Evolutionary conservation across 1,284 basidiomycete genomes (phyloP).

Genomic region (Apiotrichum siamense): DNA sequence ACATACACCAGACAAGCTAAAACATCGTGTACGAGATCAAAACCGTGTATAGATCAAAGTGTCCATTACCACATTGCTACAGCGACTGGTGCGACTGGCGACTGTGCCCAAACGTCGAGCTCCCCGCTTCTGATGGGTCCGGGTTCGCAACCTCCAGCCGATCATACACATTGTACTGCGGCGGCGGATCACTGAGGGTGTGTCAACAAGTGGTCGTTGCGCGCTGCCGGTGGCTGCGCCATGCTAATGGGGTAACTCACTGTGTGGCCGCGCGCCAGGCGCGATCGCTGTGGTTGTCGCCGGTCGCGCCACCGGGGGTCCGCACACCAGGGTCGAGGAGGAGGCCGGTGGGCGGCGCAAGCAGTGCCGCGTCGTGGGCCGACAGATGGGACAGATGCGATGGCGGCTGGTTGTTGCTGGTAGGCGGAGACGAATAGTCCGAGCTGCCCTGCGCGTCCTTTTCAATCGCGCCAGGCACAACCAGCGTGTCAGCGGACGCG

Average conservation of each 20-base stretch:
- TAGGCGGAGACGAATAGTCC: too few relatives aligned
- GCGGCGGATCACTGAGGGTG: not conserved
- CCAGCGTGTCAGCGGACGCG: not conserved
- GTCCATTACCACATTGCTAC: too few relatives aligned
- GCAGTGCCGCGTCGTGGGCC: not conserved
- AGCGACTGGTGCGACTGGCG: too few relatives aligned
- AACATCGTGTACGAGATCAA: too few relatives aligned
- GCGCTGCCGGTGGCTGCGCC: too few relatives aligned
- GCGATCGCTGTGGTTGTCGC: not conserved
- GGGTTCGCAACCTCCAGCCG: not conserved
- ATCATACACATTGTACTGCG: not conserved
- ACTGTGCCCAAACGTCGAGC: not conserved
- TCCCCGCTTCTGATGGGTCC: not conserved
- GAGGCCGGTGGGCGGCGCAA: not conserved
- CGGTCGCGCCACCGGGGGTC: not conserved
- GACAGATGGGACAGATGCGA: not conserved
- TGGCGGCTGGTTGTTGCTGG: too few relatives aligned
- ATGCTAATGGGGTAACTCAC: not conserved
- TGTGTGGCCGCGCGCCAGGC: not conserved
- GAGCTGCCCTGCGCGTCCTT: too few relatives aligned
- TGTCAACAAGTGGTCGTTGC: not conserved
- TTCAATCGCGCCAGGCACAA: too few relatives aligned
- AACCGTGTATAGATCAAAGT: too few relatives aligned
- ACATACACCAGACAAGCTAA: too few relatives aligned
- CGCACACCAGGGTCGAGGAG: too few relatives aligned